Evolutionary conservation across 192 early-diverging fungal species (phyloP).

Genomic region (Podila epigama): DNA sequence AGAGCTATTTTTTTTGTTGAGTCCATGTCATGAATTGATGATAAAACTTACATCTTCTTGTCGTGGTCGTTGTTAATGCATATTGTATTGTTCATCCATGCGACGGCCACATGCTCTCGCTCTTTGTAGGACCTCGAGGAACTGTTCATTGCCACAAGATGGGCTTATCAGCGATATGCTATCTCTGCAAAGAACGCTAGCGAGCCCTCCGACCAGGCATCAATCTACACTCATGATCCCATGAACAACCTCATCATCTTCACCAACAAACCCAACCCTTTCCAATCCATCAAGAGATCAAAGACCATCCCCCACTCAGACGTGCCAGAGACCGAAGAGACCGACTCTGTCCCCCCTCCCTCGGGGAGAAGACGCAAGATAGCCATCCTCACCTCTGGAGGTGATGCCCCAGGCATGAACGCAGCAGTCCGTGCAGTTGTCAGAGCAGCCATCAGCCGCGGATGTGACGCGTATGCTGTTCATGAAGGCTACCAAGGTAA

Average conservation of each 20-base stretch:
- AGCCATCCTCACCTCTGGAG: constrained; percentile 93
- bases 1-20: background rate
- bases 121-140: constrained; percentile 15
- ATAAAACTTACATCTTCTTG: no score
- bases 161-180: constrained; percentile 42
- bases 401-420: constrained; percentile 98
- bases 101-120: background rate
- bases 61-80: background rate
- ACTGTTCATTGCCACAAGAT: constrained; percentile 21
- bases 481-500: constrained; percentile 95
- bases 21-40: no score
- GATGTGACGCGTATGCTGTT: constrained; percentile 87
- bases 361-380: constrained; percentile 70
- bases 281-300: constrained; percentile 40
- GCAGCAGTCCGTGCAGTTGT: constrained; percentile 92
- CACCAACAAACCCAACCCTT: constrained; percentile 63
- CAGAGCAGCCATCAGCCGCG: constrained; percentile 82
- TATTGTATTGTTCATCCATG: background rate
- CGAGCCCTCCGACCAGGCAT: constrained; percentile 11
- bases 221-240: constrained; percentile 74
- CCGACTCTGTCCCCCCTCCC: constrained; percentile 3
- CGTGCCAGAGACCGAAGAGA: background rate
- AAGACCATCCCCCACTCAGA: constrained; percentile 1
- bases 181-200: constrained; percentile 8
- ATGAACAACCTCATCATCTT: constrained; percentile 83